Conservation (phyloP, 2,329 filamentous ascomycete species). For the Trichoderma aggressivum region DNA sequence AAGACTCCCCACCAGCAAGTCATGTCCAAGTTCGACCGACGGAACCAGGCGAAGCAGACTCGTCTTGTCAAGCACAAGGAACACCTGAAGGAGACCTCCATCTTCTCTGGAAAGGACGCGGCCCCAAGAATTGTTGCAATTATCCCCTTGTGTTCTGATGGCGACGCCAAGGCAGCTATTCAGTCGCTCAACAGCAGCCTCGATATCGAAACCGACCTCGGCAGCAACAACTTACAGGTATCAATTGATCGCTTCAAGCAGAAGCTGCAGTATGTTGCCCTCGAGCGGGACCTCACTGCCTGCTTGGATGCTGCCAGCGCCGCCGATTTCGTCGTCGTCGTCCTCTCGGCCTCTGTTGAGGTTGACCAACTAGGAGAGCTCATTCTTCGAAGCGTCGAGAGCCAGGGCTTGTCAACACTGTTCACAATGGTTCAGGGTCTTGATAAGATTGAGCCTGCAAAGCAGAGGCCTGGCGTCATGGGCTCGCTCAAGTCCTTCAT, state of each 20-base stretch:
- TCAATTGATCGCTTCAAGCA: constrained; percentile 91
- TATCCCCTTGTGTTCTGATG: constrained; percentile 74
- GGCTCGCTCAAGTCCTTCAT: constrained; percentile 88
- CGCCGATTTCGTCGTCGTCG: constrained; percentile 86
- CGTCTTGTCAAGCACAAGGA: constrained; percentile 80
- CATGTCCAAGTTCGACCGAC: constrained; percentile 94
- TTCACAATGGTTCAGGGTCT: constrained; percentile 79
- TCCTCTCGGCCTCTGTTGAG: constrained; percentile 78
- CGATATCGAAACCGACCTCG: constrained; percentile 67
- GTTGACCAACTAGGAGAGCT: constrained; percentile 82
- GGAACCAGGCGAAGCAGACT: constrained; percentile 91
- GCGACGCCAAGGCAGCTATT: constrained; percentile 65
- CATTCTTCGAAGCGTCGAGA: constrained; percentile 81
- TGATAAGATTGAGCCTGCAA: constrained; percentile 72
- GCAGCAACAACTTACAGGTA: constrained; percentile 59
- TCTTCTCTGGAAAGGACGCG: constrained; percentile 84
- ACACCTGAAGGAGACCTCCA: constrained; percentile 70
- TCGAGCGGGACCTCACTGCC: constrained; percentile 68
- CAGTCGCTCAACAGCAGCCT: constrained; percentile 71
- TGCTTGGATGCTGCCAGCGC: constrained; percentile 82
- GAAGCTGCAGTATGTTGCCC: constrained; percentile 79
- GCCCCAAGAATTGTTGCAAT: constrained; percentile 86
- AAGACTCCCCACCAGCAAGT: constrained; percentile 94
- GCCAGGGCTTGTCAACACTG: constrained; percentile 92
- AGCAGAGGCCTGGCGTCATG: constrained; percentile 72